A percentile compares a stretch with the other conserved stretches of the same genome.
phyloP scores from a whole-genome alignment of 2,329 filamentous ascomycete species.

The Aspergillus aculeatus region DNA sequence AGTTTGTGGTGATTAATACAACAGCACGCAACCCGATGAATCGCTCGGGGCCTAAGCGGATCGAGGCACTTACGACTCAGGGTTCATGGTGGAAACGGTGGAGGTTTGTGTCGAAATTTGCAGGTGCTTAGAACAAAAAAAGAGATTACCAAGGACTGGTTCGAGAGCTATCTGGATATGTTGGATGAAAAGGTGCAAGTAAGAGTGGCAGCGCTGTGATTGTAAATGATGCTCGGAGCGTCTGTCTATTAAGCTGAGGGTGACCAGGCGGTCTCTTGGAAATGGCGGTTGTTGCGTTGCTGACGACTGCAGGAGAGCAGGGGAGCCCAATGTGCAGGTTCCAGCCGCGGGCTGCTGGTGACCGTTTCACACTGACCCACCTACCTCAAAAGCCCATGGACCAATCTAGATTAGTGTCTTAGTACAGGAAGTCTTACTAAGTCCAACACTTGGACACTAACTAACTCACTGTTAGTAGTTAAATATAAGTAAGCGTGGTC shows the following conservation, averaged over 20 bases:
- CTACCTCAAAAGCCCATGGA: slow-evolving; percentile 11
- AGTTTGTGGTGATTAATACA: not conserved
- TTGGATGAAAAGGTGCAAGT: slow-evolving; percentile 5
- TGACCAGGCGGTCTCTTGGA: slow-evolving; percentile 23
- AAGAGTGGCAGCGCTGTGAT: slow-evolving; percentile 12
- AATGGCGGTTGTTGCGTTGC: slow-evolving; percentile 27
- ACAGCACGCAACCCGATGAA: slow-evolving; percentile 6
- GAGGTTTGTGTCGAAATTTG: slow-evolving; percentile 8
- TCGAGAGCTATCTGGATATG: not conserved
- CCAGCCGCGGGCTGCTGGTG: slow-evolving; percentile 5
- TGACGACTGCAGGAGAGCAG: slow-evolving; percentile 31
- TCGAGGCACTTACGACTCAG: slow-evolving; percentile 46
- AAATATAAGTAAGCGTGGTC: too few species aligned
- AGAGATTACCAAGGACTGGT: not conserved
- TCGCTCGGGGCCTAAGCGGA: slow-evolving; percentile 8
- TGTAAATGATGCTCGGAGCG: slow-evolving; percentile 19
- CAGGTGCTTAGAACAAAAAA: not conserved
- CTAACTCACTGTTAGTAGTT: too few species aligned
- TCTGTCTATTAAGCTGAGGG: slow-evolving; percentile 21
- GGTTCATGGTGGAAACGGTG: slow-evolving; percentile 45
- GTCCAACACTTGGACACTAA: too few species aligned
- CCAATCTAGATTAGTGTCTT: slow-evolving; percentile 17
- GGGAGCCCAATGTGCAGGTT: slow-evolving; percentile 28
- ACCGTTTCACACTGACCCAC: slow-evolving; percentile 21
- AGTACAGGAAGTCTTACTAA: slow-evolving; percentile 10